Conservation (phyloP, 2,329 filamentous ascomycete species). For the Colletotrichum lini region DNA sequence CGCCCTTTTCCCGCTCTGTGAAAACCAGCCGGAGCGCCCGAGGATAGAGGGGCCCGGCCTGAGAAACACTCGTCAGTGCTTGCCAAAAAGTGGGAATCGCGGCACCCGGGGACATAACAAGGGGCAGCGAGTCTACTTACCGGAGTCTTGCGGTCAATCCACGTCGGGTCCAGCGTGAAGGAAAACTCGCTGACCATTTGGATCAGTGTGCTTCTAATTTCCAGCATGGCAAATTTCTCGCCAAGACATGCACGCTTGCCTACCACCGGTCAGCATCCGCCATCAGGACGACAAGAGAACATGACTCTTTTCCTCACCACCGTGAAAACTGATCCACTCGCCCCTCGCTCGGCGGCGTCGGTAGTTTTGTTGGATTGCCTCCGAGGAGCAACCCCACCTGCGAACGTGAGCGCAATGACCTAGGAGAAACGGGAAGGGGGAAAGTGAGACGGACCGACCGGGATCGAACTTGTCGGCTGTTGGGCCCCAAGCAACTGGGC, state of each 20-base stretch:
- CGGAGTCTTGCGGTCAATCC: constrained; percentile 51
- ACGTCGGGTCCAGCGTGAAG: constrained; percentile 52
- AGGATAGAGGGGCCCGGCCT: constrained; percentile 39
- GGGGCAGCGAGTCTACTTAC: constrained; percentile 44
- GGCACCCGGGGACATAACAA: not conserved
- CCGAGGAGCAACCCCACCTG: constrained; percentile 52
- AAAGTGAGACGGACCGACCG: constrained; percentile 44
- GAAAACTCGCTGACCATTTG: constrained; percentile 48
- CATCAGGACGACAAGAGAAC: not conserved
- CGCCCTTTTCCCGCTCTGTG: constrained; percentile 15
- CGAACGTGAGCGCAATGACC: not conserved
- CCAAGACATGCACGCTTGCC: constrained; percentile 56
- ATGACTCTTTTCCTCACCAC: constrained; percentile 45
- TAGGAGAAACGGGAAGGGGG: not conserved
- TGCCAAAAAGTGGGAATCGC: not conserved
- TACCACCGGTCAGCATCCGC: not conserved
- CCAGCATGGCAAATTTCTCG: constrained; percentile 56
- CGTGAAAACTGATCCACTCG: constrained; percentile 59
- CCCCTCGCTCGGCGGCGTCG: constrained; percentile 53
- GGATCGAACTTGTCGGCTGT: constrained; percentile 56
- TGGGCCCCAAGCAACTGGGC: constrained; percentile 50
- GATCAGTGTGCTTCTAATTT: constrained; percentile 53
- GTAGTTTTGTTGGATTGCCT: constrained; percentile 54
- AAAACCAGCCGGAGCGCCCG: constrained; percentile 34
- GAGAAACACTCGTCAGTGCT: constrained; percentile 21